Conservation (phyloP, 441 rosid genomes). For the Metrosideros polymorpha region DNA sequence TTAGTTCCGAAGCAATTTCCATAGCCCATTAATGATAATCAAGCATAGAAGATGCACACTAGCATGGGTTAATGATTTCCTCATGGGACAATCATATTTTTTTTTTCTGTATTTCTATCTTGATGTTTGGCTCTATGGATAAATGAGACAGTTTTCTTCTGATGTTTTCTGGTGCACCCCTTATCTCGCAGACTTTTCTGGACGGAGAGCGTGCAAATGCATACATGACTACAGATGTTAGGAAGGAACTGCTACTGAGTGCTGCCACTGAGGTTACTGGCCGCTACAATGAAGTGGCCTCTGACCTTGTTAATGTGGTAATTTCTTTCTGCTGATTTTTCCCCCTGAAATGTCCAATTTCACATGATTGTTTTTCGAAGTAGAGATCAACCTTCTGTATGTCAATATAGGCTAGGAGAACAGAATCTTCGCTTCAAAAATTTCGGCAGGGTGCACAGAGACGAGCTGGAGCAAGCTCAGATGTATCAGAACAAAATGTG, state of each 20-base stretch:
- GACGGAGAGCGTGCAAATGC: conserved; percentile 64
- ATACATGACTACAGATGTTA: conserved; percentile 53
- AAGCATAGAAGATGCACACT: not conserved
- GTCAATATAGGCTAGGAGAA: conserved; percentile 65
- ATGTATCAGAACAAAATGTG: conserved; percentile 62
- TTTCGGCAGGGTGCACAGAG: conserved; percentile 83
- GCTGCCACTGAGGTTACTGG: conserved; percentile 65
- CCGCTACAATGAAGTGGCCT: conserved; percentile 69
- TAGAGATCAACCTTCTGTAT: not conserved
- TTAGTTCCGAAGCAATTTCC: not conserved
- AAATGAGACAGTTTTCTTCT: not conserved
- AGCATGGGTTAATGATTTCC: not conserved
- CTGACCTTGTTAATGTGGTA: conserved; percentile 82
- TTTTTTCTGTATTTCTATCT: not conserved
- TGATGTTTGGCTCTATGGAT: not conserved
- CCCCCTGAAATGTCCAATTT: not conserved
- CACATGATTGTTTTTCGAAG: not conserved
- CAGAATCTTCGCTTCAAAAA: conserved; percentile 83
- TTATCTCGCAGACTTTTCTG: conserved; percentile 44
- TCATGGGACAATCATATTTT: not conserved
- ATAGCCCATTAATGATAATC: not conserved
- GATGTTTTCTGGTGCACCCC: not conserved
- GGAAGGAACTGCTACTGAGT: conserved; percentile 38
- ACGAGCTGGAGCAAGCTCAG: conserved; percentile 87
- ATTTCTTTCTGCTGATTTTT: conserved; percentile 10